Percentiles rank a stretch among this genome's conserved stretches.
phyloP scores from a whole-genome alignment of 139 green algal genomes.

The Coelastrella sp. region DNA sequence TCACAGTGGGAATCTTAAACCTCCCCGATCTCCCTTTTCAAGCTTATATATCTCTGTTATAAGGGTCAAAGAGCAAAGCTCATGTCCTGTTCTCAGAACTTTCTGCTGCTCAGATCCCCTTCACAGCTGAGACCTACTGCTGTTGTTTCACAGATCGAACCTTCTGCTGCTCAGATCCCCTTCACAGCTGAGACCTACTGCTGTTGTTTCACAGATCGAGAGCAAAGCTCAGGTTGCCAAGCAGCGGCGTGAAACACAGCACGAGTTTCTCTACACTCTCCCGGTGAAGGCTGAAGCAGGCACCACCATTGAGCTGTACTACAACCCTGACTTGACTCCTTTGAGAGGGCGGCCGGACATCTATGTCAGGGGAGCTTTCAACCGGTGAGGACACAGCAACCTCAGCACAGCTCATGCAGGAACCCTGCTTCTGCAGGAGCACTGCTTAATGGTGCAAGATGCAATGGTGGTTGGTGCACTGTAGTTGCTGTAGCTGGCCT shows the following conservation, averaged over 20 bases:
- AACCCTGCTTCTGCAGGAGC: no score
- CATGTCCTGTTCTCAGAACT: not conserved
- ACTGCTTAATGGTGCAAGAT: no score
- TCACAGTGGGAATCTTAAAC: no score
- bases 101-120: not conserved
- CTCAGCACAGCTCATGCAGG: no score
- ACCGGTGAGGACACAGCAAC: constrained; percentile 60
- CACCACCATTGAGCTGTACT: constrained; percentile 77
- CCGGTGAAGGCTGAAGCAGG: constrained; percentile 65
- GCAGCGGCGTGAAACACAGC: constrained; percentile 69
- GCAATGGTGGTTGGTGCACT: not conserved
- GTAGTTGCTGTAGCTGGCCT: not conserved
- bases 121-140: not conserved
- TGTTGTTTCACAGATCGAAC: not conserved
- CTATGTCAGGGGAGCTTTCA: constrained; percentile 86
- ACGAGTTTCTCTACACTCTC: constrained; percentile 86
- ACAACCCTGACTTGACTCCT: constrained; percentile 93
- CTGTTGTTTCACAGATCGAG: constrained; percentile 19
- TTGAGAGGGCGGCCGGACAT: constrained; percentile 85
- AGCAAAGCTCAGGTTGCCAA: constrained; percentile 43
- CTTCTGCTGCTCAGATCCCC: not conserved
- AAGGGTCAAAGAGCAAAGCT: not conserved
- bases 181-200: not conserved
- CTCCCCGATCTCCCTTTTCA: not conserved
- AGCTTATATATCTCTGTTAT: not conserved